Evolutionary conservation across 345 rosid species (phyloP), one percentile per base, ranked within the genome.

Genomic region (Eucalyptus shirleyi): DNA sequence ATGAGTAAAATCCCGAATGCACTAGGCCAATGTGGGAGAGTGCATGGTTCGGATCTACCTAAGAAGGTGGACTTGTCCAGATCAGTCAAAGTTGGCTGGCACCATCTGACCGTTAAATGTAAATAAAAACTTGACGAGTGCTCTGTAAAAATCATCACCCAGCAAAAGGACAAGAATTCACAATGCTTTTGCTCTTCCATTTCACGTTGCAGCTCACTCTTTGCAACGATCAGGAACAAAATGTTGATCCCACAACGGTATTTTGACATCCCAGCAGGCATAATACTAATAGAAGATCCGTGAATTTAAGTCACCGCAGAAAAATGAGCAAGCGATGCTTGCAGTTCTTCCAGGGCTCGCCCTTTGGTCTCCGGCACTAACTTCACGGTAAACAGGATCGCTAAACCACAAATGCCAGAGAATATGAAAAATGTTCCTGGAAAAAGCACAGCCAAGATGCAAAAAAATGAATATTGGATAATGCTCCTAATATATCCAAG

Each of bases 381-480:
- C 85, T 87, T 72, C 30, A 86, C 92, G 1, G 50, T 40, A 86
- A 90, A 92, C 7, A 72, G 53, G 28, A 90, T 50, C 3, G 92
- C 47, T 16, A 60, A 72, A 59, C 89, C 91, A 21, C 91, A 80
- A 37, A 90, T 34, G 86, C 62, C 89, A 5, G 85, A 55, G 34
- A 45, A 90, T 67, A 88, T 85, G 89, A 88, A 90, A 89, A 96
- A 94, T 50, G 97, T 94, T 82, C 95, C 97, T 95, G 93, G 86
- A 59, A 47, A 45, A 81, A 26, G 34, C 21, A 65, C 6, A 21
- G 87, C 34, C 12, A 77, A 59, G 30, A 49, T 50, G 37, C 69
- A 51, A 16, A 21, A 8, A 53, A 40, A 16, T 77, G 72, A 77
- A 16, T 19, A 77, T 37, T 2, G 0, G 32, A 50, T 81, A 69